Percentiles rank a stretch among this genome's conserved stretches.
Conservation (phyloP, 495 filamentous ascomycete species). For the Neurospora sp. region DNA sequence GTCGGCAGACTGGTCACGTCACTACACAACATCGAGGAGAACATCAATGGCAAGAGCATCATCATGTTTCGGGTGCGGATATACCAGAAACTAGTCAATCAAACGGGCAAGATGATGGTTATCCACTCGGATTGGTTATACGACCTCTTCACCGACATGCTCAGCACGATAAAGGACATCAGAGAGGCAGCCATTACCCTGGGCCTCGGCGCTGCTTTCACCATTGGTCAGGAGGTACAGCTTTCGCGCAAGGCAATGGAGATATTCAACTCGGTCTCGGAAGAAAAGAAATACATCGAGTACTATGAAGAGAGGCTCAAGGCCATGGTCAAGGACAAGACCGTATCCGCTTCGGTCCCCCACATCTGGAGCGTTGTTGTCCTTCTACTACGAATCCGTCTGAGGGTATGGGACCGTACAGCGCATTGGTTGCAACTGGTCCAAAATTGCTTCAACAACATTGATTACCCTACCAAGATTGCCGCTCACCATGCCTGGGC, state of each 20-base stretch:
- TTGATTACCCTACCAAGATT: conserved; percentile 56
- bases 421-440: conserved; percentile 65
- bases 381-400: conserved; percentile 56
- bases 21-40: conserved; percentile 60
- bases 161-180: conserved; percentile 68
- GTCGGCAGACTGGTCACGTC: conserved; percentile 55
- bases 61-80: conserved; percentile 61
- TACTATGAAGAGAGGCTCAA: conserved; percentile 57
- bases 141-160: conserved; percentile 69
- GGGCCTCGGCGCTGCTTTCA: conserved; percentile 54
- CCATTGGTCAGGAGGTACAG: conserved; percentile 52
- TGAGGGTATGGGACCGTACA: conserved; percentile 66
- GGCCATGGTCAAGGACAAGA: conserved; percentile 55
- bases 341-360: conserved; percentile 59
- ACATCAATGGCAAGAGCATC: conserved; percentile 67
- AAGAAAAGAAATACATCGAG: conserved; percentile 50
- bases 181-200: conserved; percentile 61
- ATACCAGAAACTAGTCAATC: conserved; percentile 63
- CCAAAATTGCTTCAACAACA: conserved; percentile 75
- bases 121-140: conserved; percentile 62
- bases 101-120: conserved; percentile 57
- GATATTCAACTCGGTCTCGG: conserved; percentile 47
- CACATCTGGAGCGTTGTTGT: conserved; percentile 80
- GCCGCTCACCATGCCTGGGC: conserved; percentile 80
- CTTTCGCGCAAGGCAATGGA: conserved; percentile 55